Percentiles rank a stretch among this genome's conserved stretches.
Evolutionary conservation across 2,329 filamentous ascomycete species (phyloP).

Genomic region (Cryoendolithus antarcticus): DNA sequence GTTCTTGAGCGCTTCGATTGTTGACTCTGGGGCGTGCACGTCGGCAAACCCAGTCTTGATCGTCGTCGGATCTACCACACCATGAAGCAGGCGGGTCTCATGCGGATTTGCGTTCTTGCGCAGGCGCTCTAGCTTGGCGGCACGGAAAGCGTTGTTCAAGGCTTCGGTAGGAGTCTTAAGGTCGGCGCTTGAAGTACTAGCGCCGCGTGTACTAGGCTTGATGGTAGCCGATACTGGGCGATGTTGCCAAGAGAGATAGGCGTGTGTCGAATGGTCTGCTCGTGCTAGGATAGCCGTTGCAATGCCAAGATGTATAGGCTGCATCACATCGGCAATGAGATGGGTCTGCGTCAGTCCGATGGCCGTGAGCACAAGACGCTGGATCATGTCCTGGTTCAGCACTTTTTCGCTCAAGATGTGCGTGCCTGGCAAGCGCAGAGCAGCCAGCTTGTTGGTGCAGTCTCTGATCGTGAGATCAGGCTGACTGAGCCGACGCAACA

Average conservation of each 20-base stretch:
- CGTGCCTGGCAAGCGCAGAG: constrained; percentile 11
- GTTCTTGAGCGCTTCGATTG: constrained; percentile 75
- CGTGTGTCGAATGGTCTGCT: constrained; percentile 10
- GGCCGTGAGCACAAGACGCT: constrained; percentile 45
- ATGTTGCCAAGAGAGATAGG: constrained; percentile 3
- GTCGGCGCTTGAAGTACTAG: not conserved
- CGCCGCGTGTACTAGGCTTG: not conserved
- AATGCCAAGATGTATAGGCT: constrained; percentile 25
- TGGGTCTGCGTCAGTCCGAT: constrained; percentile 36
- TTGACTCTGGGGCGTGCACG: constrained; percentile 70
- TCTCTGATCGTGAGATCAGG: not conserved
- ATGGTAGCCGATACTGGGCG: not conserved
- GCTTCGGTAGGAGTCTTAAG: constrained; percentile 4
- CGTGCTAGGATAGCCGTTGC: constrained; percentile 11
- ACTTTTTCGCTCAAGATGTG: constrained; percentile 39
- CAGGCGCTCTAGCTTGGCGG: constrained; percentile 31
- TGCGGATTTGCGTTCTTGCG: constrained; percentile 55
- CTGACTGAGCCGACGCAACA: constrained; percentile 37
- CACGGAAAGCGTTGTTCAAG: too few relatives aligned
- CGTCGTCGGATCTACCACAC: constrained; percentile 68
- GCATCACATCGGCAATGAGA: constrained; percentile 18
- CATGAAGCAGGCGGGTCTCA: constrained; percentile 69
- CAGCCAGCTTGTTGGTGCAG: not conserved
- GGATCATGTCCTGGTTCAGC: constrained; percentile 48
- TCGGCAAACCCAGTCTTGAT: constrained; percentile 81